Base-by-base conservation (phyloP, 2,329 filamentous ascomycete species). In the Epicoccum sorghinum region DNA sequence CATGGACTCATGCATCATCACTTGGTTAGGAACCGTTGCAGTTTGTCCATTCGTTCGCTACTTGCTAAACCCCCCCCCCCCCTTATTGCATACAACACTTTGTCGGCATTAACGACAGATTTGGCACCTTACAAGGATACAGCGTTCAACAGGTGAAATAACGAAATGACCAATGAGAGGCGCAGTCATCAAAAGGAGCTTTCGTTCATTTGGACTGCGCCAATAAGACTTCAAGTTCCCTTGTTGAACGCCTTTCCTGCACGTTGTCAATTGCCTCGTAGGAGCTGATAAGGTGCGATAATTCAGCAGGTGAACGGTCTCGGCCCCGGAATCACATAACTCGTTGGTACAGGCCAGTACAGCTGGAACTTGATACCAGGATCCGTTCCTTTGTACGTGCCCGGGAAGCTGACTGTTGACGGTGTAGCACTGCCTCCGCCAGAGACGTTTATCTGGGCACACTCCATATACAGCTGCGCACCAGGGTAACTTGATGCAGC, bases 241-340 rank as follows among this genome's bases (percentile, higher is more conserved):
- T 18, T 18, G 18, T 18, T 18, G 18, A 3, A 27, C 37, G 3
- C 4, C 4, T 6, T 10, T 3, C 38, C 4, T 13, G 18, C 18
- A 18, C 18, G 3, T 18, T 18, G 1, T 18, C 18, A 18, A 18
- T 1, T 18, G 18, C 18, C 18, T 18, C 18, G 18, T 18, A 18
- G 18, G 18, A 18, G 18, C 18, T 18, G 18, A 18, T 3, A 18
- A 18, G 18, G 18, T 18, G 27, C 6, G 1, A 3, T 29, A 7
- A 1, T n/a, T 54, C 44, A 82, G 65, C 81, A 83, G 13, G 66
- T 76, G 59, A 83, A 82, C 3, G 81, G 64, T 3, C 73, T 66
- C 38, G 80, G 81, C 0, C 81, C 80, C 0, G 80, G 80, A 39
- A 82, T 75, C 3, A 67, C 77, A 57, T 83, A 83, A 4, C 70